Percentiles rank a stretch among this genome's conserved stretches.
phyloP scores from a whole-genome alignment of 2,329 filamentous ascomycete species.

The Thermomyces lanuginosus region DNA sequence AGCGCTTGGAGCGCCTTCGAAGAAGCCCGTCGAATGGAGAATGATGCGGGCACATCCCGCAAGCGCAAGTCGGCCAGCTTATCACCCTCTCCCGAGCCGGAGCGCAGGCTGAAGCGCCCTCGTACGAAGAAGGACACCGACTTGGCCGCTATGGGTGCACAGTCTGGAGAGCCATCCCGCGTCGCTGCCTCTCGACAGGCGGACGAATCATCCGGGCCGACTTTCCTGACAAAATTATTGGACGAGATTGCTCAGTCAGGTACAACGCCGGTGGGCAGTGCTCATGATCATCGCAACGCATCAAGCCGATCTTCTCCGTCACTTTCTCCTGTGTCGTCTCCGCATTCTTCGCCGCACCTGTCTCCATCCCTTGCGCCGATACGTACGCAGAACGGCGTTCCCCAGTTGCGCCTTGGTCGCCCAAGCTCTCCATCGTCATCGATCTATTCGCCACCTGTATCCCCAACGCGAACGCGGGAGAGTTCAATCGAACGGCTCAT shows the following conservation, averaged over 20 bases:
- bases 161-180: slow-evolving; percentile 25
- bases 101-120: slow-evolving; percentile 75
- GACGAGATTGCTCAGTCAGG: slow-evolving; percentile 52
- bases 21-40: slow-evolving; percentile 56
- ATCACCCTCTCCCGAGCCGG: slow-evolving; percentile 57
- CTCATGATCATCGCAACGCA: slow-evolving; percentile 18
- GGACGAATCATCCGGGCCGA: slow-evolving; percentile 39
- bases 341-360: slow-evolving; percentile 23
- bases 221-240: slow-evolving; percentile 71
- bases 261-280: slow-evolving; percentile 17
- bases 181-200: slow-evolving; percentile 18
- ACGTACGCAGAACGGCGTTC: too few relatives aligned
- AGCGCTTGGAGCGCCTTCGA: slow-evolving; percentile 85
- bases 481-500: too few relatives aligned
- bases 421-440: too few relatives aligned
- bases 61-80: slow-evolving; percentile 46
- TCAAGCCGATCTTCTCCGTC: slow-evolving; percentile 28
- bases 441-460: too few relatives aligned
- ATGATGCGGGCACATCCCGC: slow-evolving; percentile 30
- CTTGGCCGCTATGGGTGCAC: slow-evolving; percentile 29
- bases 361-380: too few relatives aligned
- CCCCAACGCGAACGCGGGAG: too few relatives aligned
- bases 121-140: slow-evolving; percentile 54
- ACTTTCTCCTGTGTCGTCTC: slow-evolving; percentile 25
- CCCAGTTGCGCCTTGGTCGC: too few relatives aligned